phyloP scores from a whole-genome alignment of 768 basidiomycete genomes.

The Phylloporus arenicola region DNA sequence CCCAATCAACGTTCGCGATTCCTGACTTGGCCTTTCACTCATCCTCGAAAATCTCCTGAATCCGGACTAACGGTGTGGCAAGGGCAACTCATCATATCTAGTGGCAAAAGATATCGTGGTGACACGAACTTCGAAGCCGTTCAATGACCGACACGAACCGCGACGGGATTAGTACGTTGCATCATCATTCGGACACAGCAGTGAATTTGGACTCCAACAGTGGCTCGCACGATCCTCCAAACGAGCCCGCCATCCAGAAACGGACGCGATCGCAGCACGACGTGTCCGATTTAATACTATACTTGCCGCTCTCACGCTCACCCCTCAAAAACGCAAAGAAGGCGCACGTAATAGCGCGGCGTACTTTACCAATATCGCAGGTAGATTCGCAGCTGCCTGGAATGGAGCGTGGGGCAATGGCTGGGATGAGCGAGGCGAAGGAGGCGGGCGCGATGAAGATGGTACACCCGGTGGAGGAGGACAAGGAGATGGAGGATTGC shows the following conservation, averaged over 20 bases:
- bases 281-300: conserved; percentile 43
- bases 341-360: conserved; percentile 24
- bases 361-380: conserved; percentile 19
- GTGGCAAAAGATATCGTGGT: not conserved
- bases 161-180: conserved; percentile 6
- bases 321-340: conserved; percentile 49
- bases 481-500: not conserved
- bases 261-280: conserved; percentile 50
- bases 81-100: not conserved
- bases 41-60: not conserved
- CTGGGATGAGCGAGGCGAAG: not conserved
- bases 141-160: conserved; percentile 16
- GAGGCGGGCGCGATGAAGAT: not conserved
- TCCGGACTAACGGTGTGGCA: not conserved
- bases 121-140: not conserved
- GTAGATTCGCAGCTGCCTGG: not conserved
- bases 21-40: not conserved
- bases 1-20: not conserved
- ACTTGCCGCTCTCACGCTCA: conserved; percentile 39
- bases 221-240: not conserved
- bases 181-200: not conserved
- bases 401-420: not conserved
- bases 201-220: conserved; percentile 1
- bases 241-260: conserved; percentile 9
- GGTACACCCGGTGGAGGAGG: not conserved